Percentiles rank a stretch among this genome's conserved stretches.
Evolutionary conservation across 805 yeast species (phyloP).

Genomic region (Pichia thaimueangensis): DNA sequence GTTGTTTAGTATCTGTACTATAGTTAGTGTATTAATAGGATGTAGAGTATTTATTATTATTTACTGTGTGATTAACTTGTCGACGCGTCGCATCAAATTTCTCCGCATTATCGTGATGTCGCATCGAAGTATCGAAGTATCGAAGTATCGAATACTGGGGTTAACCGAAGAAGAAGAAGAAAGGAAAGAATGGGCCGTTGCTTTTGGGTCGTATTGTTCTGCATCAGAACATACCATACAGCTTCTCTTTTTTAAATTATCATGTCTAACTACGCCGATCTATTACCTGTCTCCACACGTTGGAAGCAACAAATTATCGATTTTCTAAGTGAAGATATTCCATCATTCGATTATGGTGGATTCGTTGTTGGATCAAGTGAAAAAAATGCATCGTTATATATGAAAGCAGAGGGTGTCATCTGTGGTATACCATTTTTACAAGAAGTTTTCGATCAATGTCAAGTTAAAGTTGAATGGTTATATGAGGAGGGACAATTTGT

Average conservation of each 20-base stretch:
- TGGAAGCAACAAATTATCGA: conserved; percentile 77
- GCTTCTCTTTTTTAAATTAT: no score
- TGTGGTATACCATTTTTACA: conserved; percentile 86
- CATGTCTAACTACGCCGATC: conserved; percentile 27
- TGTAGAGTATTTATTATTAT: no score
- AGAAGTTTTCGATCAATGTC: conserved; percentile 77
- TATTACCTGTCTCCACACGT: conserved; percentile 67
- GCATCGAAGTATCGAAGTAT: no score
- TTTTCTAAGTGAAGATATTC: conserved; percentile 84
- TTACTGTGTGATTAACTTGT: no score
- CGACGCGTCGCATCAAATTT: no score
- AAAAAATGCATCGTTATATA: conserved; percentile 70
- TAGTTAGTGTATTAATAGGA: no score
- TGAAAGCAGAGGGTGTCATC: conserved; percentile 74
- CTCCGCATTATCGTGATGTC: no score
- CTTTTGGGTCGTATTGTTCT: no score
- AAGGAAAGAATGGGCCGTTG: not conserved
- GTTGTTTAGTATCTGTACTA: no score
- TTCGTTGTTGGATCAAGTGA: conserved; percentile 78
- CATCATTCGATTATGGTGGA: conserved; percentile 92
- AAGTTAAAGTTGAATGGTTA: conserved; percentile 65
- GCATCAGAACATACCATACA: no score
- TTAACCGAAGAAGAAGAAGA: no score
- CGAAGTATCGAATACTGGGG: no score
- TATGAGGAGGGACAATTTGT: conserved; percentile 61